Evolutionary conservation across 352 stramenopile genomes (phyloP).

Genomic region (Phytopythium ostracodes): DNA sequence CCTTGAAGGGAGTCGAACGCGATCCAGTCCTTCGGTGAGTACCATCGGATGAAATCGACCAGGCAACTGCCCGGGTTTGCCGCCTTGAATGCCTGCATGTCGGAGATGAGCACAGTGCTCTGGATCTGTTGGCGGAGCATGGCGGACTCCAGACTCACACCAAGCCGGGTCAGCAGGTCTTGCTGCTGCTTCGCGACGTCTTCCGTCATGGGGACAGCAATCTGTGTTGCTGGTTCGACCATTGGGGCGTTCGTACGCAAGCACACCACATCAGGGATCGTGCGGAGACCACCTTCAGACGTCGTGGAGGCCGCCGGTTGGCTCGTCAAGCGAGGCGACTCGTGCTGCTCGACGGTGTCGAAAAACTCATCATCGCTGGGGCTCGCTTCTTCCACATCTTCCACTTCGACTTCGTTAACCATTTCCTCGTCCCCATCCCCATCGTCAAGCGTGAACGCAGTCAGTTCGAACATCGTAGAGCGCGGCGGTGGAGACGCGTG

Average conservation of each 20-base stretch:
- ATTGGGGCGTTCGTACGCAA: slow-evolving; percentile 41
- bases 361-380: slow-evolving; percentile 82
- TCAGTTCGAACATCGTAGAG: slow-evolving; percentile 24
- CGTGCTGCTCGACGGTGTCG: slow-evolving; percentile 62
- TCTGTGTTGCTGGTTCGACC: slow-evolving; percentile 68
- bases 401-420: slow-evolving; percentile 6
- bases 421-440: slow-evolving; percentile 11
- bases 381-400: slow-evolving; percentile 25
- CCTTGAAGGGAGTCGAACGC: slow-evolving; percentile 26
- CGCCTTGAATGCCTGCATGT: slow-evolving; percentile 87
- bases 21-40: slow-evolving; percentile 82
- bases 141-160: slow-evolving; percentile 55
- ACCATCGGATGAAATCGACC: slow-evolving; percentile 82
- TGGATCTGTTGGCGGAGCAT: slow-evolving; percentile 74
- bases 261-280: slow-evolving; percentile 31
- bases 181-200: slow-evolving; percentile 76
- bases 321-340: slow-evolving; percentile 4
- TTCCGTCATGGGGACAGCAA: slow-evolving; percentile 67
- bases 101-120: slow-evolving; percentile 63
- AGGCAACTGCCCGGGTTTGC: slow-evolving; percentile 63
- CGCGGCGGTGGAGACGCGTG: background rate
- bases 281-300: slow-evolving; percentile 31
- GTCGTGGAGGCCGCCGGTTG: background rate
- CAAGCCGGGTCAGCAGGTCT: slow-evolving; percentile 65
- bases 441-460: slow-evolving; percentile 26